Conservation (phyloP, 257 asterid genomes). For the Lycium barbarum region DNA sequence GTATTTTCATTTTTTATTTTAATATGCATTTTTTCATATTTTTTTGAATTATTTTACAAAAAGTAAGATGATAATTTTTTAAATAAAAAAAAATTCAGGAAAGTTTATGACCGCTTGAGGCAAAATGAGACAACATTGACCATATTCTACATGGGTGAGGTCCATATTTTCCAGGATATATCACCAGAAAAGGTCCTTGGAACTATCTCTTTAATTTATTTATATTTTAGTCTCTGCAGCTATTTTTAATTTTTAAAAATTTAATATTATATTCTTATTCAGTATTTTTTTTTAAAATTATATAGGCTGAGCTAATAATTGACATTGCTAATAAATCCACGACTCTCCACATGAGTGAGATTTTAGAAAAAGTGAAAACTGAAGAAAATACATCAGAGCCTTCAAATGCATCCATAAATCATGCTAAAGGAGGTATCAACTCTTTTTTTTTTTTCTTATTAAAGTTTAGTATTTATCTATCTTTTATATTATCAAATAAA, state of each 20-base stretch:
- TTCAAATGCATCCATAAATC: constrained; percentile 27
- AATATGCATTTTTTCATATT: neutral
- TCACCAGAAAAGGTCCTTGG: constrained; percentile 38
- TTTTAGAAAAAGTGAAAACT: constrained; percentile 13
- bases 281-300: neutral
- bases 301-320: constrained; percentile 38
- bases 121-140: constrained; percentile 30
- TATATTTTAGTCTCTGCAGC: neutral
- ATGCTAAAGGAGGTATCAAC: constrained; percentile 36
- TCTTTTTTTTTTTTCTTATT: neutral
- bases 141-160: constrained; percentile 36
- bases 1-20: neutral
- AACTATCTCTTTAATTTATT: neutral
- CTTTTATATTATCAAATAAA: neutral
- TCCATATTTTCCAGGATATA: constrained; percentile 37
- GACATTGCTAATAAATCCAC: constrained; percentile 26
- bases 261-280: neutral
- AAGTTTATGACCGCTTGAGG: neutral
- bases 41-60: neutral
- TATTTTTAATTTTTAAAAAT: neutral
- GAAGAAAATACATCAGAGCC: constrained; percentile 21
- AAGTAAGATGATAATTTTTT: neutral
- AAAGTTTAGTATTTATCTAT: neutral
- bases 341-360: neutral
- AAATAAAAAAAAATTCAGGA: neutral